Evolutionary conservation across 2,329 filamentous ascomycete species (phyloP).

Genomic region (Trichoderma sp.): DNA sequence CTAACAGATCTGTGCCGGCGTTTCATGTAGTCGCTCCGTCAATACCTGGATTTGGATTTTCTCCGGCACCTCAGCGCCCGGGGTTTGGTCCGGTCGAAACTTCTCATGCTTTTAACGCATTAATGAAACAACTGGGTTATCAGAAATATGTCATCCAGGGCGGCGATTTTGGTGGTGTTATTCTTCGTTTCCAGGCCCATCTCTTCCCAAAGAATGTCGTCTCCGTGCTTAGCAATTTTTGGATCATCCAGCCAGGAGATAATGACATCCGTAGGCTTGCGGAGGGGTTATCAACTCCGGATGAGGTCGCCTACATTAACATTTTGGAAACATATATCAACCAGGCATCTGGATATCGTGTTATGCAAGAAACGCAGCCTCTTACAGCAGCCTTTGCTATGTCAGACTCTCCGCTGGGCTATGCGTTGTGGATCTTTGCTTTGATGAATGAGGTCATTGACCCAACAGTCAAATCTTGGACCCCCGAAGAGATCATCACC

Average conservation of each 20-base stretch:
- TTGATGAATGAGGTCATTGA: background rate
- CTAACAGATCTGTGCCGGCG: background rate
- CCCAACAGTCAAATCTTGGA: background rate
- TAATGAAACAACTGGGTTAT: background rate
- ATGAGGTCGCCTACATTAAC: background rate
- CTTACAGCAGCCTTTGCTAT: background rate
- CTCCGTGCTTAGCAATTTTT: background rate
- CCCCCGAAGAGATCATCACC: background rate
- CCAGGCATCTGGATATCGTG: background rate
- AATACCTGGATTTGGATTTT: constrained; percentile 5
- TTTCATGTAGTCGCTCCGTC: constrained; percentile 5
- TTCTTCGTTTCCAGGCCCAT: background rate
- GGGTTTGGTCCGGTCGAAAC: background rate
- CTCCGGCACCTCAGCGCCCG: background rate
- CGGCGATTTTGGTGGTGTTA: background rate
- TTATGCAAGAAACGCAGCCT: background rate
- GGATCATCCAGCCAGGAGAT: background rate
- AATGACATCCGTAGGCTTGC: background rate
- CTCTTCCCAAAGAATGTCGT: background rate
- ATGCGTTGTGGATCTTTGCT: background rate
- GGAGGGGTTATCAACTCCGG: background rate
- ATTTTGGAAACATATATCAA: background rate
- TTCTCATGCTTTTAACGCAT: background rate
- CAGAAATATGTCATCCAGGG: background rate
- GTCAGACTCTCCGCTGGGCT: background rate